Evolutionary conservation across 2,329 filamentous ascomycete species (phyloP).

Genomic region (Aquanectria penicillioides): DNA sequence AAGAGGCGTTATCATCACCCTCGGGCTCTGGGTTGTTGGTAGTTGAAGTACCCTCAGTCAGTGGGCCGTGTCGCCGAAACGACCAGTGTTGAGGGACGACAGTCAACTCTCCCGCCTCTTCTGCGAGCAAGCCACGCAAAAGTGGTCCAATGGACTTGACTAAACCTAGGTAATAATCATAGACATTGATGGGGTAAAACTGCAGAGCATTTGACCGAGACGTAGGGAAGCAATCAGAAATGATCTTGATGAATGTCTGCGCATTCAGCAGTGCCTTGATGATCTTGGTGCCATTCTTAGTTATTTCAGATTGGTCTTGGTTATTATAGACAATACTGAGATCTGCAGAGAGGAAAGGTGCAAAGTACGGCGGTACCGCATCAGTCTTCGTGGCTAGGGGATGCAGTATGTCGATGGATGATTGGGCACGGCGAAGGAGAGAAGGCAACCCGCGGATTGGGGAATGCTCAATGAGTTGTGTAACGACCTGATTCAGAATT

Average conservation of each 20-base stretch:
- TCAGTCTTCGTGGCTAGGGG: constrained; percentile 66
- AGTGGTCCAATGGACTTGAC: constrained; percentile 80
- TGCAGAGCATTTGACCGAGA: constrained; percentile 71
- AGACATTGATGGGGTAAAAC: constrained; percentile 82
- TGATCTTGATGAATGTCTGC: constrained; percentile 79
- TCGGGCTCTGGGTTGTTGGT: constrained; percentile 37
- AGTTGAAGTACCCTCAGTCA: constrained; percentile 31
- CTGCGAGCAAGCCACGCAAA: constrained; percentile 82
- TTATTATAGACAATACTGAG: constrained; percentile 46
- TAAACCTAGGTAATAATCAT: constrained; percentile 82
- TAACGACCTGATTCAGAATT: constrained; percentile 78
- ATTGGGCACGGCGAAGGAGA: constrained; percentile 78
- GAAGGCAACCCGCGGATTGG: constrained; percentile 85
- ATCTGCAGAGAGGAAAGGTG: constrained; percentile 66
- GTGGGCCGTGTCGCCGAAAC: constrained; percentile 45
- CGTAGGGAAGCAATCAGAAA: constrained; percentile 79
- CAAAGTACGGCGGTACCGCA: constrained; percentile 74
- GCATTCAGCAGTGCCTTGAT: constrained; percentile 82
- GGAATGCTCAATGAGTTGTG: constrained; percentile 81
- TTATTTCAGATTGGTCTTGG: constrained; percentile 48
- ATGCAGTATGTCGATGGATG: constrained; percentile 73
- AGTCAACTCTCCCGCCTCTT: constrained; percentile 80
- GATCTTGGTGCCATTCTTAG: constrained; percentile 76
- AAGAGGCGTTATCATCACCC: constrained; percentile 41
- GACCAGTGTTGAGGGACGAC: constrained; percentile 78